Evolutionary conservation across 495 filamentous ascomycete species (phyloP).

Genomic region (Thozetella sp.): DNA sequence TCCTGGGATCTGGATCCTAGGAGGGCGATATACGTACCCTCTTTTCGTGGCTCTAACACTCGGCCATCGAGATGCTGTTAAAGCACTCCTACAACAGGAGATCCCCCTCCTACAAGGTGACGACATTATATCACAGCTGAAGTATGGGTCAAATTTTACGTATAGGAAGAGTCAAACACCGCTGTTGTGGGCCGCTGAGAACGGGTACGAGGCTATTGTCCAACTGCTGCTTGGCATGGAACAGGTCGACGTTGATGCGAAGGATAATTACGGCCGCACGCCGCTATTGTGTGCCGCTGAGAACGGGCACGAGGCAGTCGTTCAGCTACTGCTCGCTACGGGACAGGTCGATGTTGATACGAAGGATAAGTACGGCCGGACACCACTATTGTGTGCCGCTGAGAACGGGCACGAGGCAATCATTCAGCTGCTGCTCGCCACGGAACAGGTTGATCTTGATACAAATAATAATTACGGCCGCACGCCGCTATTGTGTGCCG

Average conservation of each 20-base stretch:
- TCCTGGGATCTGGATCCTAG: neutral
- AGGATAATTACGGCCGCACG: neutral
- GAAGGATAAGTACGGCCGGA: neutral
- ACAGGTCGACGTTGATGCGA: neutral
- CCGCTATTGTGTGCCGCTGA: neutral
- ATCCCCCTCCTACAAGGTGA: neutral
- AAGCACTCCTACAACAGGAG: neutral
- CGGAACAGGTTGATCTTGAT: neutral
- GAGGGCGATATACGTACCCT: neutral
- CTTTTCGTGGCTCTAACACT: neutral
- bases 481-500: neutral
- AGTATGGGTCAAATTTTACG: neutral
- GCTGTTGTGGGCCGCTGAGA: neutral
- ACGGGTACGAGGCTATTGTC: neutral
- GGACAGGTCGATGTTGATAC: conserved; percentile 2
- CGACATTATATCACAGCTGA: neutral
- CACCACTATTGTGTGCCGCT: neutral
- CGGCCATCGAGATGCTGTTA: neutral
- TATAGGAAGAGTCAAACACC: neutral
- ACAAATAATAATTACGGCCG: neutral
- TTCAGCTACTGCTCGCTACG: conserved; percentile 10
- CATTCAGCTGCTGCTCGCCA: neutral
- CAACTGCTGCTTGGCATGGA: neutral
- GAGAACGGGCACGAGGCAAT: neutral
- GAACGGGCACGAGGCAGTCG: neutral